These are phyloP conservation scores for Withania somnifera DNA, from an alignment of 305 asterid genomes.

Conservation along the genomic window DNA sequence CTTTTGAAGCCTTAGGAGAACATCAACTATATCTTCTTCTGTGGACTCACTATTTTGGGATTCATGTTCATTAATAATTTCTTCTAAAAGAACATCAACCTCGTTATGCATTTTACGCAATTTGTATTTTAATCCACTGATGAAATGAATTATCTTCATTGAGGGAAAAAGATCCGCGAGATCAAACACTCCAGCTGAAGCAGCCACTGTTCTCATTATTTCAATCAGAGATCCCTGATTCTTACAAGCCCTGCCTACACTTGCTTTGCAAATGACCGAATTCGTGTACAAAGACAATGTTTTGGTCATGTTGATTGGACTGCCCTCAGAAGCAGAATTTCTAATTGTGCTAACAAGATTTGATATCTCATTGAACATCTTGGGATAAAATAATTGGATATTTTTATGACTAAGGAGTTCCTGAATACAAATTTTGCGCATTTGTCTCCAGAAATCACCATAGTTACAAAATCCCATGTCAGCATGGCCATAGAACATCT, in stretches of 20 bases:
- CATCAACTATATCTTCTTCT: neutral
- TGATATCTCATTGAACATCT: neutral
- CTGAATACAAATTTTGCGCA: conserved; percentile 14
- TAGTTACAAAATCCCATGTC: neutral
- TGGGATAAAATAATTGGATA: neutral
- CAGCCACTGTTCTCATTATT: neutral
- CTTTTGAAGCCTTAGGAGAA: neutral
- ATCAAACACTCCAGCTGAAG: neutral
- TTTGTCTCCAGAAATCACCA: conserved; percentile 21
- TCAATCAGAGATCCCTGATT: neutral
- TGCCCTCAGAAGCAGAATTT: neutral
- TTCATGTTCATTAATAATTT: neutral
- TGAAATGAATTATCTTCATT: neutral
- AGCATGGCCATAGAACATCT: neutral
- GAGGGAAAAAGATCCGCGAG: neutral
- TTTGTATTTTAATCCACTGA: neutral
- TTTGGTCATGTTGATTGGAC: neutral
- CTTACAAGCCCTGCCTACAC: neutral
- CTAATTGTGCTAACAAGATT: neutral
- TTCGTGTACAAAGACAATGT: neutral
- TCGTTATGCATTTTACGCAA: neutral
- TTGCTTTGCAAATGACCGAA: neutral
- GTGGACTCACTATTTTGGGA: neutral
- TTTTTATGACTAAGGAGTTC: neutral
- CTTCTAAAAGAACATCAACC: conserved; percentile 1